Base-by-base conservation (phyloP, 345 rosid genomes). In the Dimocarpus longan region DNA sequence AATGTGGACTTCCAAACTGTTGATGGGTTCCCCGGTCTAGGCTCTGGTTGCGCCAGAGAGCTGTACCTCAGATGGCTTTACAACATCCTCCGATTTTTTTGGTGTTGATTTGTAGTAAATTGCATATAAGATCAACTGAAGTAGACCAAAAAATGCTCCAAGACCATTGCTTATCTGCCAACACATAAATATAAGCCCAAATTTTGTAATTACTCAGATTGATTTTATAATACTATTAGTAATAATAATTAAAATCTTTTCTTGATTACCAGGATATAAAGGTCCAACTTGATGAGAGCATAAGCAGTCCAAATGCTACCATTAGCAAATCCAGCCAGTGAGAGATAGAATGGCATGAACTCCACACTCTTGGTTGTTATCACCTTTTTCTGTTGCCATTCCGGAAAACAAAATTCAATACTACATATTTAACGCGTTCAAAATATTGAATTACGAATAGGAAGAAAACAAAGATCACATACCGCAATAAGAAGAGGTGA, bases 351-450 rank as follows among this genome's bases (percentile, higher is more conserved):
- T 10, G 90, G 92, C 88, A 87, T 89, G 75, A 71, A 87, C 73
- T 89, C 78, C 56, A 89, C 90, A 52, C 92, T 89, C 87, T 79
- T 86, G 0, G 92, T 89, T 1, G 13, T 77, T 16, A 83, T 80
- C 54, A 87, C 92, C 70, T 84, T 85, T 68, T 56, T 76, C 90
- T 87, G 84, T 77, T 22, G 37, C 37, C 2, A 11, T 54, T 54
- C n/a, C 12, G 16, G 11, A 54, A 32, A 32, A 32, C 37, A 32
- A 32, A 3, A 32, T 32, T 32, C 37, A 32, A 32, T 32, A 32
- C 37, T 2, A 32, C 37, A 1, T 46, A 11, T 46, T 46, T 46
- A 8, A 46, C 52, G 12, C 1, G 52, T 8, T 46, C 12, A 46
- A 11, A 46, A 46, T 46, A 46, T 46, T 46, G 52, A 46, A 46